A percentile compares a stretch with the other conserved stretches of the same genome.
phyloP scores from a whole-genome alignment of 352 stramenopile genomes.

The Phytophthora macrochlamydospora region DNA sequence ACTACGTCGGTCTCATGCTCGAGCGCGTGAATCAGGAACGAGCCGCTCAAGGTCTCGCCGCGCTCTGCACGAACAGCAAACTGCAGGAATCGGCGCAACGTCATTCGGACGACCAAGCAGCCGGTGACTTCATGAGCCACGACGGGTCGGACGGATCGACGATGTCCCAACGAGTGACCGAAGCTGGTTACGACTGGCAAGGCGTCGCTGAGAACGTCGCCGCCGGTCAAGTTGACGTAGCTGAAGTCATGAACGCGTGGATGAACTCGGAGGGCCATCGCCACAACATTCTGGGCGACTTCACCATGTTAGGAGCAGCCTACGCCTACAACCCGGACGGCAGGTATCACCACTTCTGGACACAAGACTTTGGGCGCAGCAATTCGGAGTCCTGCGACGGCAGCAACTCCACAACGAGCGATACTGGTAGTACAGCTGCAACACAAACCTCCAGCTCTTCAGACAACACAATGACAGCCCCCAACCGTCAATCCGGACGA shows the following conservation, averaged over 20 bases:
- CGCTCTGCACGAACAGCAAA: slow-evolving; percentile 48
- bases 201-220: slow-evolving; percentile 51
- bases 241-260: slow-evolving; percentile 43
- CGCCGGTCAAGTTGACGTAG: slow-evolving; percentile 37
- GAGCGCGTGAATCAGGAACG: slow-evolving; percentile 56
- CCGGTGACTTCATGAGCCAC: slow-evolving; percentile 58
- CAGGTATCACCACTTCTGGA: slow-evolving; percentile 58
- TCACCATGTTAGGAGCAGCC: slow-evolving; percentile 48
- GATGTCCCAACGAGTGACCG: slow-evolving; percentile 40
- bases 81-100: slow-evolving; percentile 22
- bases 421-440: neutral
- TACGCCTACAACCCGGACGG: slow-evolving; percentile 35
- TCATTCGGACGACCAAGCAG: slow-evolving; percentile 49
- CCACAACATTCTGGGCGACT: slow-evolving; percentile 44
- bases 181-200: slow-evolving; percentile 53
- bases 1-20: slow-evolving; percentile 40
- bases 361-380: slow-evolving; percentile 52
- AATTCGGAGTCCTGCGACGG: neutral
- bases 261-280: slow-evolving; percentile 48
- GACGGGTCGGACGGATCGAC: slow-evolving; percentile 42
- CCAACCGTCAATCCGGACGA: neutral
- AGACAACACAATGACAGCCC: neutral
- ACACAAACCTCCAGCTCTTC: neutral
- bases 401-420: neutral
- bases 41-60: slow-evolving; percentile 28